A percentile compares a stretch with the other conserved stretches of the same genome.
phyloP scores from a whole-genome alignment of 2,329 filamentous ascomycete species.

The Aureobasidium lini region DNA sequence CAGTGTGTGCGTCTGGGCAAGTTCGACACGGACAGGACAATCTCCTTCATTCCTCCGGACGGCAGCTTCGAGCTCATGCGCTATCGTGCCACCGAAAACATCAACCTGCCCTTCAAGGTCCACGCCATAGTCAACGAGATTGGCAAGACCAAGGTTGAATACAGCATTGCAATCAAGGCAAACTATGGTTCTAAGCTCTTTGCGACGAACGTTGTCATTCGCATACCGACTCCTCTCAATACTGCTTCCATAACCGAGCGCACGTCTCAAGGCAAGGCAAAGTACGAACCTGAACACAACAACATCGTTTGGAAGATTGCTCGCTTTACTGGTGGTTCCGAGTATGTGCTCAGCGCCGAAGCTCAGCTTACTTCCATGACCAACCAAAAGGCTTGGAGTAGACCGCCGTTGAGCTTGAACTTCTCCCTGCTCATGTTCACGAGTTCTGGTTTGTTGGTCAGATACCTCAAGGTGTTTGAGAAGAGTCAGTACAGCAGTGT shows the following conservation, averaged over 20 bases:
- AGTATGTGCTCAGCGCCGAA: conserved; percentile 91
- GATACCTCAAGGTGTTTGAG: conserved; percentile 98
- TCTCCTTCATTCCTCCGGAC: conserved; percentile 93
- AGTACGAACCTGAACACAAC: conserved; percentile 97
- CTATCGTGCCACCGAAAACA: conserved; percentile 95
- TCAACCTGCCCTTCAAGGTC: conserved; percentile 97
- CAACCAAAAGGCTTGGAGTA: conserved; percentile 93
- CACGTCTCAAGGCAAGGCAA: conserved; percentile 91
- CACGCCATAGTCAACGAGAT: conserved; percentile 98
- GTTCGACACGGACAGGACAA: conserved; percentile 93
- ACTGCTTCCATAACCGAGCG: conserved; percentile 89
- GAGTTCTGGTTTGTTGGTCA: conserved; percentile 80
- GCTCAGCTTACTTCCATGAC: conserved; percentile 94
- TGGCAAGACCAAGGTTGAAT: conserved; percentile 95
- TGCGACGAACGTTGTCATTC: conserved; percentile 89
- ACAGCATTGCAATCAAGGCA: conserved; percentile 93
- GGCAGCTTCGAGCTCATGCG: conserved; percentile 99
- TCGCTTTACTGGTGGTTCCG: conserved; percentile 95
- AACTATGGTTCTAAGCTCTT: conserved; percentile 97
- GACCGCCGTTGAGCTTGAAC: conserved; percentile 82
- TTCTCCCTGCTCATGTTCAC: conserved; percentile 98
- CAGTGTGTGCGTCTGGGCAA: conserved; percentile 97
- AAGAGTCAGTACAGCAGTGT: conserved; percentile 98
- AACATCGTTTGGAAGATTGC: conserved; percentile 99
- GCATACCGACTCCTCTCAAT: conserved; percentile 92